Base-by-base conservation (phyloP, 306 rosid species). In the Gastrolobium bilobum region DNA sequence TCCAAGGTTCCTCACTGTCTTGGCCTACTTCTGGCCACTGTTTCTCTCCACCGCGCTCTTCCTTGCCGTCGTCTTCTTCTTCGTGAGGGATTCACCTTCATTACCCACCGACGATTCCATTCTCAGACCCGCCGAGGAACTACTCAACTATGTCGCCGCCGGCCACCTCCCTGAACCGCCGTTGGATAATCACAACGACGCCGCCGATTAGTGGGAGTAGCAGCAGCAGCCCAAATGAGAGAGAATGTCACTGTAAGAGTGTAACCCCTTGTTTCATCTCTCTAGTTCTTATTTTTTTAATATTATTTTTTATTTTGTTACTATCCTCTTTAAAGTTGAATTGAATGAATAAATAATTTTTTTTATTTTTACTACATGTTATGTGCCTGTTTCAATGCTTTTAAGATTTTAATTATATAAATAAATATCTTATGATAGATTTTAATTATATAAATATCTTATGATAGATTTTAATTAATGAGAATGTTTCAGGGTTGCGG, bases 1-100 rank as follows among this genome's bases (percentile, higher is more conserved):
- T 0, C 92, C 96, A 0, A 65, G 85, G 35, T 86, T 92, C 75
- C 54, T 92, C 53, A 57, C 86, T 65, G 15, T 92, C 63, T 3
- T 92, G 35, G 90, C 90, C 29, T 92, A 86, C 77, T 90, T 90
- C 76, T 92, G 96, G 94, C 96, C 97, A 0, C 97, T 92, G 44
- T 48, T 89, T 47, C 86, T 90, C 85, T 90, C 97, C 83, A 90
- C 97, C 6, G 84, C 93, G 2, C 88, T 90, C 75, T 87, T 90
- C 58, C 90, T 92, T 64, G 73, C 77, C 48, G 78, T 88, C 48
- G 89, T 92, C 43, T 46, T 89, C 31, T 50, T 83, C 67, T 81
- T 92, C 78, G 88, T 70, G 43, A 82, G 66, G 33, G 83, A 86
- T 48, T 67, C 89, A 51, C 31, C 91, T 9, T 10, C 60, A 0